A percentile compares a stretch with the other conserved stretches of the same genome.
Evolutionary conservation across 257 asterid species (phyloP).

Genomic region (Buddleja alternifolia): DNA sequence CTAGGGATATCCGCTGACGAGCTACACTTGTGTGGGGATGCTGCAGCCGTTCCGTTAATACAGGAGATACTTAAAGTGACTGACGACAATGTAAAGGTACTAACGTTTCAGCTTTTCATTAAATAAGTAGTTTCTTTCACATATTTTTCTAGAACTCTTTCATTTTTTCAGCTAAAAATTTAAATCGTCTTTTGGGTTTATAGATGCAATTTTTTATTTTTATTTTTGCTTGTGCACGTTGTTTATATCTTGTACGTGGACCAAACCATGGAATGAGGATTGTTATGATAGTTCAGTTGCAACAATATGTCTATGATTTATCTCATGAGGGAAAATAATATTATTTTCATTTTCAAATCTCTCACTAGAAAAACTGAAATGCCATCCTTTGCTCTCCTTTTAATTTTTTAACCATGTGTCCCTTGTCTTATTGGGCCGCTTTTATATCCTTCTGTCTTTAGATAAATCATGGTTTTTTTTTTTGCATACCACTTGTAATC

Average conservation of each 20-base stretch:
- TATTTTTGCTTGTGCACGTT: background rate
- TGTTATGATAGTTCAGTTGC: background rate
- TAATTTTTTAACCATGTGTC: too few species aligned
- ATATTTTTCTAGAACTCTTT: background rate
- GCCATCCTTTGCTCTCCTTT: too few species aligned
- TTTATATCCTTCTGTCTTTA: too few species aligned
- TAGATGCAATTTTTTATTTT: background rate
- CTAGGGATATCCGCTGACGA: slow-evolving; percentile 91
- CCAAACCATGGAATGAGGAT: background rate
- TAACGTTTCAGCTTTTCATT: slow-evolving; percentile 10
- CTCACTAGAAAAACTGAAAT: too few species aligned
- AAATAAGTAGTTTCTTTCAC: slow-evolving; percentile 2
- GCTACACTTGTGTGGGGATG: slow-evolving; percentile 94
- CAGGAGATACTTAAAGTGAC: slow-evolving; percentile 88
- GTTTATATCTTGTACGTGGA: slow-evolving; percentile 2
- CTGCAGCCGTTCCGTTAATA: slow-evolving; percentile 90
- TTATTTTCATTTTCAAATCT: too few species aligned
- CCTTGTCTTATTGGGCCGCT: too few species aligned
- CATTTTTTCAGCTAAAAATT: background rate
- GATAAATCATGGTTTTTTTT: background rate
- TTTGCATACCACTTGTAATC: background rate
- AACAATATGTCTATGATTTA: too few species aligned
- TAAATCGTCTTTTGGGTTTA: background rate
- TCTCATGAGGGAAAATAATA: too few species aligned
- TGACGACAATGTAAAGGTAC: slow-evolving; percentile 71